Evolutionary conservation across 2,329 filamentous ascomycete species (phyloP).

Genomic region (Claviceps monticola): DNA sequence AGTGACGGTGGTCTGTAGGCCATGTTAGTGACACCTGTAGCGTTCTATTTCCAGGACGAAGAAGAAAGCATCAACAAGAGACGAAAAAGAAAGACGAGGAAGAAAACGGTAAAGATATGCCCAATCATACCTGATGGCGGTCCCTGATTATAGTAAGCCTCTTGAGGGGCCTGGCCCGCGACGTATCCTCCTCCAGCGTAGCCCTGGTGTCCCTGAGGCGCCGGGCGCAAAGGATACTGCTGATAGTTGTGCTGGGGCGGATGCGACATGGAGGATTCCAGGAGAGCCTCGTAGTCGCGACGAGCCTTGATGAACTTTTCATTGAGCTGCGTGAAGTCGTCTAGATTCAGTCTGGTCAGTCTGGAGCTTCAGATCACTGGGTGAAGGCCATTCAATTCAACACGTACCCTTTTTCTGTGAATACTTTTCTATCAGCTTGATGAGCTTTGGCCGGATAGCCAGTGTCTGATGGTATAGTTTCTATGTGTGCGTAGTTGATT

Average conservation of each 20-base stretch:
- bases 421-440: constrained; percentile 97
- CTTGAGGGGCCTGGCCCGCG: constrained; percentile 34
- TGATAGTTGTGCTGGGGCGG: constrained; percentile 70
- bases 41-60: no score
- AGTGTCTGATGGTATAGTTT: constrained; percentile 85
- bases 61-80: no score
- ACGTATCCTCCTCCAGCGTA: constrained; percentile 29
- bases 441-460: constrained; percentile 88
- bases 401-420: constrained; percentile 87
- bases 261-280: constrained; percentile 94
- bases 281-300: constrained; percentile 87
- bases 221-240: constrained; percentile 45
- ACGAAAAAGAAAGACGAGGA: no score
- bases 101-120: no score
- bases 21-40: no score
- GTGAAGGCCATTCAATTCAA: no score
- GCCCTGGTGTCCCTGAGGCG: constrained; percentile 31
- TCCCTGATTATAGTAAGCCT: constrained; percentile 53
- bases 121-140: constrained; percentile 22
- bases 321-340: constrained; percentile 96
- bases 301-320: constrained; percentile 99
- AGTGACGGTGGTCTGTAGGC: constrained; percentile 30
- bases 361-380: no score
- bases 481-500: constrained; percentile 21
- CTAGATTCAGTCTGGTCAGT: constrained; percentile 29